Conservation (phyloP, 805 yeast species). For the Schwanniomyces pseudopolymorphus region DNA sequence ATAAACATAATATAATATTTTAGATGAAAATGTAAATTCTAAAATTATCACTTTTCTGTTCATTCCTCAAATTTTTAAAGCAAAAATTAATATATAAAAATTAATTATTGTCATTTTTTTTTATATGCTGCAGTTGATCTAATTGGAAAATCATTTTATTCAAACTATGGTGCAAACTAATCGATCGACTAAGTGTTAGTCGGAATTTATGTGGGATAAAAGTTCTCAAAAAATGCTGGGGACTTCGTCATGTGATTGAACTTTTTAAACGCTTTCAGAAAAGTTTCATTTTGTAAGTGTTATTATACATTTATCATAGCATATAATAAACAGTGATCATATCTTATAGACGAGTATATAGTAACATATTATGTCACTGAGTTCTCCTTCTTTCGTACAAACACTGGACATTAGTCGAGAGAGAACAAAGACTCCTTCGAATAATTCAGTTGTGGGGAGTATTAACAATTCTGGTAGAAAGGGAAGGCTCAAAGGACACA, state of each 20-base stretch:
- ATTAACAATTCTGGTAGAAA: neutral
- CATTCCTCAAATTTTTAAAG: too few relatives aligned
- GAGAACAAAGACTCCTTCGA: neutral
- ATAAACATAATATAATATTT: too few relatives aligned
- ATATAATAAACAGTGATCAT: neutral
- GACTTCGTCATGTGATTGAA: neutral
- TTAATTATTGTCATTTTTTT: too few relatives aligned
- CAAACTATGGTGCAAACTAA: too few relatives aligned
- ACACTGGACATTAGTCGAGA: slow-evolving; percentile 1
- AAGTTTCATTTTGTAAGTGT: neutral
- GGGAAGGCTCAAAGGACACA: slow-evolving; percentile 16
- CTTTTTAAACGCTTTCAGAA: neutral
- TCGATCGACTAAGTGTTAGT: too few relatives aligned
- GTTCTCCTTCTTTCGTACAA: neutral
- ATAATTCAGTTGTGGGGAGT: neutral
- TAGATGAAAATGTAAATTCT: too few relatives aligned
- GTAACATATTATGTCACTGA: slow-evolving; percentile 1
- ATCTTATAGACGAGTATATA: neutral
- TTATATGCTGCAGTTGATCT: too few relatives aligned
- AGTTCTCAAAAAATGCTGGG: neutral
- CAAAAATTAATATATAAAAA: too few relatives aligned
- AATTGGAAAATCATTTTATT: too few relatives aligned
- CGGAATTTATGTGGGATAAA: neutral
- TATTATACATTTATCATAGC: neutral
- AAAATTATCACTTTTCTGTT: too few relatives aligned